Base-by-base conservation (phyloP, 2,329 filamentous ascomycete species). In the Cryphonectria radicalis region DNA sequence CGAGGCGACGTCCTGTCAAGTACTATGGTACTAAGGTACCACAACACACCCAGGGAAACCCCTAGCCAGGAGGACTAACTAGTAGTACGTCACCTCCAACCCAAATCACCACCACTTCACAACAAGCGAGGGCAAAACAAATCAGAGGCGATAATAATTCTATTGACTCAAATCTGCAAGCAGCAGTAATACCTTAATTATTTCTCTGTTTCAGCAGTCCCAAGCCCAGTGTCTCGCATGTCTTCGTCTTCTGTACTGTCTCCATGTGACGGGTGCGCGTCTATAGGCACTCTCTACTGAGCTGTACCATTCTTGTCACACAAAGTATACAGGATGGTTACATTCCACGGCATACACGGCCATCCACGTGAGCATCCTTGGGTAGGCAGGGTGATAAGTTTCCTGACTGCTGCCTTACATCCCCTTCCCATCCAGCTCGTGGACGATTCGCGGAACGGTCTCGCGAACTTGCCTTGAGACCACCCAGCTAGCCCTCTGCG, bases 101-200 rank as follows among this genome's bases (percentile, higher is more conserved):
- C 25, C 46, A 22, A 22, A 50, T 7, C 6, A 50, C 46, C 46
- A 50, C 43, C 6, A 50, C 46, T 59, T 19, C 28, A 32, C 5
- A 32, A 32, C 13, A n/a, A n/a, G n/a, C 25, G 25, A 57, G 32
- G 1, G 28, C 25, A 19, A 35, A 35, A 13, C 55, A 59, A 59
- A 59, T 4, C 55, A 59, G 14, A 19, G 28, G 25, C 28, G 28
- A 32, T 59, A 59, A 19, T 17, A 8, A 50, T n/a, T 19, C 19
- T 32, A 32, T 59, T 35, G 59, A 62, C 59, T 62, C 59, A n/a
- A 32, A 62, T 62, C 35, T 62, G 59, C 59, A 40, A 40, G 59
- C 59, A 40, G 35, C 59, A 62, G 22, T 62, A 25, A 8, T 40
- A 11, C 11, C 19, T 62, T 22, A 59, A n/a, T 62, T 40, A 62